Conservation (phyloP, 1,284 basidiomycete genomes). For the Exobasidium rhododendri region DNA sequence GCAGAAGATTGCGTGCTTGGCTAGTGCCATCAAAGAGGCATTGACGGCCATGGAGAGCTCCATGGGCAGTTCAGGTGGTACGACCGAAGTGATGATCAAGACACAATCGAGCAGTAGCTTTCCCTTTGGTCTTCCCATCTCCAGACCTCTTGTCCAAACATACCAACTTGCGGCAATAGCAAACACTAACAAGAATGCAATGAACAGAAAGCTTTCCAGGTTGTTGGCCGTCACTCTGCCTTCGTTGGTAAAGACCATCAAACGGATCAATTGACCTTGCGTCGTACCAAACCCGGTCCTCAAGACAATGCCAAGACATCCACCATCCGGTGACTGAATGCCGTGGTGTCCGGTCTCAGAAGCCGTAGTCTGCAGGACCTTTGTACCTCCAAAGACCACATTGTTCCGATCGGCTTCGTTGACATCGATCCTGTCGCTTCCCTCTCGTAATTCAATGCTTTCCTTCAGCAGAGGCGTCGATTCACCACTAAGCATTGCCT, state of each 20-base stretch:
- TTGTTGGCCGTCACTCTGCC: conserved; percentile 53
- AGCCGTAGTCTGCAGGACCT: conserved; percentile 50
- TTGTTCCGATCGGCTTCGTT: conserved; percentile 51
- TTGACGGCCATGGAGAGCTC: conserved; percentile 55
- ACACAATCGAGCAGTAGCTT: conserved; percentile 54
- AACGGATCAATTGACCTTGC: conserved; percentile 53
- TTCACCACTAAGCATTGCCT: conserved; percentile 55
- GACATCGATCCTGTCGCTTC: conserved; percentile 45
- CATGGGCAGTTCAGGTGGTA: conserved; percentile 54
- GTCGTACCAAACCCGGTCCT: conserved; percentile 54
- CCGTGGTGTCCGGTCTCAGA: conserved; percentile 25
- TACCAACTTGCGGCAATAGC: conserved; percentile 51
- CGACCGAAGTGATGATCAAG: conserved; percentile 54
- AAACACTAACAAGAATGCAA: conserved; percentile 53
- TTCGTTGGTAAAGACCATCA: conserved; percentile 55
- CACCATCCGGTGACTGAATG: conserved; percentile 45
- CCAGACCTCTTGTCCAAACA: conserved; percentile 48
- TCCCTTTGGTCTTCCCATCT: conserved; percentile 52
- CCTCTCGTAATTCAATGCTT: conserved; percentile 49
- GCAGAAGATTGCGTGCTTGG: conserved; percentile 65
- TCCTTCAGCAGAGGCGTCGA: conserved; percentile 54
- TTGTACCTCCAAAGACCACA: conserved; percentile 54
- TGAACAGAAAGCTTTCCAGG: conserved; percentile 52
- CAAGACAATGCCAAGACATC: conserved; percentile 47
- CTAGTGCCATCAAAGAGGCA: conserved; percentile 68